These are phyloP conservation scores for Hygrocybe coccinea DNA, from an alignment of 768 basidiomycete species.

Conservation along the genomic window DNA sequence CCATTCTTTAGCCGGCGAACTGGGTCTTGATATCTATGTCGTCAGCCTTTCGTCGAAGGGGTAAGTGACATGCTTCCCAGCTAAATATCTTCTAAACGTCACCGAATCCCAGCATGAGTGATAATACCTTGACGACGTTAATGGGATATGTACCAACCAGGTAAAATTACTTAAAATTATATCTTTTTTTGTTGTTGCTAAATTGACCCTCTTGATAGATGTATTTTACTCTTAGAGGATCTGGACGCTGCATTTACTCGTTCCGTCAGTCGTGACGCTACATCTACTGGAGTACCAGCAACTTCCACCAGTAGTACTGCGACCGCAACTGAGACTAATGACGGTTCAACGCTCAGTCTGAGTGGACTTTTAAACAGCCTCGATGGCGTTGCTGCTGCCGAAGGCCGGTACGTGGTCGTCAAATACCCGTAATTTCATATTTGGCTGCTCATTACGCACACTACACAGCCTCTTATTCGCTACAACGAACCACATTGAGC, in stretches of 20 bases:
- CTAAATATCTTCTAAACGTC: constrained; percentile 13
- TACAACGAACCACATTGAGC: constrained; percentile 91
- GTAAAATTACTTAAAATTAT: constrained; percentile 31
- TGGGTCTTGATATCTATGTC: constrained; percentile 87
- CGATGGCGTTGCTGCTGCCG: constrained; percentile 80
- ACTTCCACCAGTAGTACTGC: constrained; percentile 39
- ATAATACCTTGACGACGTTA: constrained; percentile 79
- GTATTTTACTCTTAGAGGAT: constrained; percentile 91
- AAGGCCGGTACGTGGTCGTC: constrained; percentile 62
- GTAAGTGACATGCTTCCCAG: constrained; percentile 36
- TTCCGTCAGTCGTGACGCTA: constrained; percentile 75
- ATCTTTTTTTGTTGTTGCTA: constrained; percentile 10
- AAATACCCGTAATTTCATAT: constrained; percentile 12
- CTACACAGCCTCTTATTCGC: constrained; percentile 71
- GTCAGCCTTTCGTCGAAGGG: constrained; percentile 85
- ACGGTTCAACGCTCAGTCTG: constrained; percentile 79
- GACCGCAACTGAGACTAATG: constrained; percentile 46
- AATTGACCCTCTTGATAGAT: constrained; percentile 41
- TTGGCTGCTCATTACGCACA: too few relatives aligned
- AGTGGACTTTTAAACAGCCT: constrained; percentile 83
- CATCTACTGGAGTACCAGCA: constrained; percentile 70
- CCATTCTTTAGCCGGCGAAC: constrained; percentile 78
- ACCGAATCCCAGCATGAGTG: constrained; percentile 64
- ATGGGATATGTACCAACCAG: constrained; percentile 87
- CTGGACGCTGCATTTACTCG: constrained; percentile 90